A percentile compares a stretch with the other conserved stretches of the same genome.
Conservation (phyloP, 2,329 filamentous ascomycete genomes). For the Aureobasidium subglaciale region DNA sequence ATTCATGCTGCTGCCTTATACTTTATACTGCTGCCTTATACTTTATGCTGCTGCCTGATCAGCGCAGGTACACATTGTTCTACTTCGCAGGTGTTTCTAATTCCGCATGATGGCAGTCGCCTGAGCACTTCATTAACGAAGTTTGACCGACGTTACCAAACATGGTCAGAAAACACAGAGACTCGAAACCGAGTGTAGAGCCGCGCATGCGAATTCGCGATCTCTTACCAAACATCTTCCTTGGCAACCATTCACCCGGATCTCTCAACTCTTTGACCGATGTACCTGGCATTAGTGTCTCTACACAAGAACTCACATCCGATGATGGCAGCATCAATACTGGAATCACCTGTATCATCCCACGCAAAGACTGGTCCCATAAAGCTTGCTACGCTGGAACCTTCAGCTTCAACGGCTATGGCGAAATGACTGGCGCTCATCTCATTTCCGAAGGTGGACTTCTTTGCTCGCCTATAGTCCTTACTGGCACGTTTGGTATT, state of each 20-base stretch:
- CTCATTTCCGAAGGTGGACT: neutral
- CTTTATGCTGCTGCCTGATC: neutral
- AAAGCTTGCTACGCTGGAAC: slow-evolving; percentile 2
- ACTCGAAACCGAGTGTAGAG: neutral
- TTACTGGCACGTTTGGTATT: slow-evolving; percentile 2
- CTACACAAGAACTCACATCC: neutral
- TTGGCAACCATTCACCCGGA: neutral
- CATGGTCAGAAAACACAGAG: neutral
- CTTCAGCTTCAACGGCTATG: slow-evolving; percentile 3
- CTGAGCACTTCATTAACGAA: too few relatives aligned
- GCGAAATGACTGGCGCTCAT: neutral
- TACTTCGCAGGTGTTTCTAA: too few relatives aligned
- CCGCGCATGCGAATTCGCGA: slow-evolving; percentile 1
- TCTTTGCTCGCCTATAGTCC: neutral
- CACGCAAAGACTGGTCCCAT: neutral
- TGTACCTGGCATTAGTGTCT: neutral
- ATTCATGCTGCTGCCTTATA: neutral
- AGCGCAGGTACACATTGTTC: too few relatives aligned
- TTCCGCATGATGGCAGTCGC: too few relatives aligned
- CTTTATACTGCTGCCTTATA: neutral
- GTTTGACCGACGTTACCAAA: too few relatives aligned
- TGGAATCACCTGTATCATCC: neutral
- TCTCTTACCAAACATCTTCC: neutral
- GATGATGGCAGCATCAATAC: neutral
- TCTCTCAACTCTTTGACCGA: neutral